Base-by-base conservation (phyloP, 352 stramenopile genomes). In the Phytopythium vexans region DNA sequence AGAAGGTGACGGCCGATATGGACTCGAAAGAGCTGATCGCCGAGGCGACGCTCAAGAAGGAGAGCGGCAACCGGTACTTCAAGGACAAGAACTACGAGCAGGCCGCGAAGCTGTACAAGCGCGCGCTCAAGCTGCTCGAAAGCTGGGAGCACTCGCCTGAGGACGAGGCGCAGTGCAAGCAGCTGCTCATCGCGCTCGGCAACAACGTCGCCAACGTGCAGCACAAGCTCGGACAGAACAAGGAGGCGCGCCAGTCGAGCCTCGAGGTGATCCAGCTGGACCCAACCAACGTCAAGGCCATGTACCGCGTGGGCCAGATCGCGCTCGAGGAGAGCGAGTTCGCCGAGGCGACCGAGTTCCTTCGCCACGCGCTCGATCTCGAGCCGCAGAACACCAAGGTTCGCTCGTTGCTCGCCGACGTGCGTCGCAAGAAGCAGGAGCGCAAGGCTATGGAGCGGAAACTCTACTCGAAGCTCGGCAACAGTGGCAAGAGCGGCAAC, bases 151-250 rank as follows among this genome's bases (percentile, higher is more conserved):
- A 76, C 51, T 70, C 61, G 15, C 75, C 86, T 0, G 70, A 81
- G 38, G 69, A 78, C 45, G 55, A 60, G n/a, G 40, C 49, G 15
- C 58, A 74, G 56, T 93, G 83, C 68, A 89, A 90, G 50, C 72
- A 84, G 42, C 66, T 93, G 58, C 68, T 93, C 11, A 64, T 91
- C 32, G 80, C 80, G 21, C 57, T 93, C 10, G 83, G 80, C 33
- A 93, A 93, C 66, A 93, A 93, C 53, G 80, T 93, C 12, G 83
- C 66, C 41, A 93, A 93, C 44, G 83, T 93, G 44, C 83, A 93
- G 62, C 75, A 85, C 58, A 82, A 84, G 36, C 60, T 91, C 9
- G 66, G 77, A 56, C 77, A 93, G 65, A 75, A 64, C 58, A 90
- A 86, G 56, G 83, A 91, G 54, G 80, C 83, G 21, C 72, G 73